Conservation (phyloP, 345 rosid genomes). For the Eucalyptus regnans region DNA sequence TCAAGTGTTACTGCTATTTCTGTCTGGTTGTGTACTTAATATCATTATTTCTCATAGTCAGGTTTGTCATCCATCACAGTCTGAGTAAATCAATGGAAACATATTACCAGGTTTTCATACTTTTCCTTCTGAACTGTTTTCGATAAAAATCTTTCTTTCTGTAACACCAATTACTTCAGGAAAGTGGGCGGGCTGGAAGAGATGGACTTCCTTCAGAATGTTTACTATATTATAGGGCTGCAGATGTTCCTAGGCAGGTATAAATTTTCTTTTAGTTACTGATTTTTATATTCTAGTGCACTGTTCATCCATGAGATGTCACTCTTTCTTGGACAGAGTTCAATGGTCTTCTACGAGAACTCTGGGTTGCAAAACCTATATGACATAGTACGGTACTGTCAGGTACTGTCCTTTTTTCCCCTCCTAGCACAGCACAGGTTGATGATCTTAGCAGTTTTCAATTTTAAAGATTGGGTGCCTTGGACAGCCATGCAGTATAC, state of each 20-base stretch:
- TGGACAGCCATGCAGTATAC: not conserved
- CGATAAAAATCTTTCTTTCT: not conserved
- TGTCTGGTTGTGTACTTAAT: not conserved
- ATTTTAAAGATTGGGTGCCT: not conserved
- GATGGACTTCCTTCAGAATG: conserved; percentile 97
- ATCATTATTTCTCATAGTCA: conserved; percentile 34
- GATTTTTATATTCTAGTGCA: not conserved
- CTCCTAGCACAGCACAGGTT: not conserved
- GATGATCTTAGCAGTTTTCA: not conserved
- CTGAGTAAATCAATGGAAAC: conserved; percentile 98
- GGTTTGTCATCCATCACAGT: conserved; percentile 99
- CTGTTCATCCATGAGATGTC: not conserved
- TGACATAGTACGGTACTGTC: conserved; percentile 81
- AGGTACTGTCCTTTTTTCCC: conserved; percentile 30
- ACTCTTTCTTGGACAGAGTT: conserved; percentile 47
- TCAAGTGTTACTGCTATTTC: not conserved
- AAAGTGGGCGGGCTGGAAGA: conserved; percentile 97
- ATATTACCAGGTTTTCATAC: conserved; percentile 70
- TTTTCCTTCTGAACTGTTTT: not conserved
- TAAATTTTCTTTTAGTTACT: not conserved
- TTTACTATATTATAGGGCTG: conserved; percentile 70
- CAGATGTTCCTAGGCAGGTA: conserved; percentile 94
- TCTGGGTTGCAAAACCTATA: conserved; percentile 92
- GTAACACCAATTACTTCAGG: conserved; percentile 36
- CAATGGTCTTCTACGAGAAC: conserved; percentile 95